phyloP scores from a whole-genome alignment of 2,329 filamentous ascomycete species.

The Colletotrichum sp. region DNA sequence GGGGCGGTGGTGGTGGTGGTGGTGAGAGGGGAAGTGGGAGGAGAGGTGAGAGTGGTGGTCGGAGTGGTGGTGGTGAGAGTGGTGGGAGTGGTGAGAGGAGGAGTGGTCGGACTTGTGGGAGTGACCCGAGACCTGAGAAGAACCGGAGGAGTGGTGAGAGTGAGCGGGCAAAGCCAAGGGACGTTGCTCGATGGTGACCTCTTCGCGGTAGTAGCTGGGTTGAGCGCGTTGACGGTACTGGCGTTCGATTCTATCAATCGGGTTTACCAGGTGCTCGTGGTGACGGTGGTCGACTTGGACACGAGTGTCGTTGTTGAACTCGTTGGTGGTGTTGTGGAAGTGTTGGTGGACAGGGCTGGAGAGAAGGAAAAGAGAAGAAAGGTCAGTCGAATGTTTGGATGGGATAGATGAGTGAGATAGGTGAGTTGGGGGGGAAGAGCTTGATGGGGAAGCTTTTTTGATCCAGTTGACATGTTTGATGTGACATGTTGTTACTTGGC shows the following conservation, averaged over 20 bases:
- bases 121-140: slow-evolving; percentile 45
- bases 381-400: slow-evolving; percentile 30
- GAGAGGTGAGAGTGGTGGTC: slow-evolving; percentile 40
- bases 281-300: slow-evolving; percentile 66
- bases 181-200: slow-evolving; percentile 32
- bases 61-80: slow-evolving; percentile 12
- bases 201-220: slow-evolving; percentile 49
- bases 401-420: neutral
- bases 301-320: slow-evolving; percentile 65
- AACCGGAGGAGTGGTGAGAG: slow-evolving; percentile 32
- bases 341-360: slow-evolving; percentile 21
- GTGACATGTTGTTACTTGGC: slow-evolving; percentile 23
- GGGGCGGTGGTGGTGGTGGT: slow-evolving; percentile 28
- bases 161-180: slow-evolving; percentile 38
- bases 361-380: slow-evolving; percentile 23
- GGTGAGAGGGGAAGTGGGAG: slow-evolving; percentile 39
- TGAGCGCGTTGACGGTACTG: slow-evolving; percentile 69
- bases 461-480: slow-evolving; percentile 14
- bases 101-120: slow-evolving; percentile 34
- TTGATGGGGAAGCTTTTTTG: slow-evolving; percentile 21
- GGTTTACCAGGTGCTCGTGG: slow-evolving; percentile 50
- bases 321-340: slow-evolving; percentile 32
- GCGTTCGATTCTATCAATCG: slow-evolving; percentile 69
- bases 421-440: neutral
- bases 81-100: neutral